Percentiles rank a stretch among this genome's conserved stretches.
Conservation (phyloP, 768 basidiomycete genomes). For the Naganishia kalamii region DNA sequence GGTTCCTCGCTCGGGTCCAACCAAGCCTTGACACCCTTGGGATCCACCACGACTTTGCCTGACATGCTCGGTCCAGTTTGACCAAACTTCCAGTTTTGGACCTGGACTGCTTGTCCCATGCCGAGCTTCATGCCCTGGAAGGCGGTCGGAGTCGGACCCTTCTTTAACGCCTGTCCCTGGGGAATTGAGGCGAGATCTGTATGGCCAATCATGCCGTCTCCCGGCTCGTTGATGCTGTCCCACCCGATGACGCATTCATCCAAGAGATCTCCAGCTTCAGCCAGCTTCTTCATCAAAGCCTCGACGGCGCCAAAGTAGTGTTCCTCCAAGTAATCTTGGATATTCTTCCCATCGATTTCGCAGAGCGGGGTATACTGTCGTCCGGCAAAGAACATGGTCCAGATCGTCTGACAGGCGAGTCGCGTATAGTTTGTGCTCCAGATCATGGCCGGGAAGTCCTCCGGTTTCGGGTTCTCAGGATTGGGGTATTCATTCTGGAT, state of each 20-base stretch:
- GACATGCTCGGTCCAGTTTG: conserved; percentile 66
- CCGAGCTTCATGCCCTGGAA: conserved; percentile 76
- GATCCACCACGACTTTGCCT: conserved; percentile 76
- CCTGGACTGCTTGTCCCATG: conserved; percentile 69
- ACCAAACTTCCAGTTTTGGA: conserved; percentile 77
- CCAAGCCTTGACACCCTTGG: conserved; percentile 75
- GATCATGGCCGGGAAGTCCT: conserved; percentile 79
- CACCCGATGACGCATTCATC: conserved; percentile 90
- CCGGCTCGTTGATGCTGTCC: conserved; percentile 94
- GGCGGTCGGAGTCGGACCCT: conserved; percentile 79
- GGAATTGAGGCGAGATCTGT: conserved; percentile 64
- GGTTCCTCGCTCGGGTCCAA: conserved; percentile 52
- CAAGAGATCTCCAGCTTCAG: conserved; percentile 56
- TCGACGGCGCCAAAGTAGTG: conserved; percentile 73
- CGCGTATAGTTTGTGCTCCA: conserved; percentile 96
- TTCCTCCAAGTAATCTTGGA: conserved; percentile 76
- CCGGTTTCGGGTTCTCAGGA: conserved; percentile 60
- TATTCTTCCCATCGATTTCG: conserved; percentile 80
- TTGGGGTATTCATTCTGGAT: conserved; percentile 82
- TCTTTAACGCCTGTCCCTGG: conserved; percentile 53
- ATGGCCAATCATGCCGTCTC: conserved; percentile 71
- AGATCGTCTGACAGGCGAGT: conserved; percentile 77
- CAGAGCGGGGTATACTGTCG: conserved; percentile 83
- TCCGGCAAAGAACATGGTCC: conserved; percentile 92
- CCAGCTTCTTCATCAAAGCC: conserved; percentile 38